phyloP scores from a whole-genome alignment of 805 yeast species.

The Naumovozyma baii region DNA sequence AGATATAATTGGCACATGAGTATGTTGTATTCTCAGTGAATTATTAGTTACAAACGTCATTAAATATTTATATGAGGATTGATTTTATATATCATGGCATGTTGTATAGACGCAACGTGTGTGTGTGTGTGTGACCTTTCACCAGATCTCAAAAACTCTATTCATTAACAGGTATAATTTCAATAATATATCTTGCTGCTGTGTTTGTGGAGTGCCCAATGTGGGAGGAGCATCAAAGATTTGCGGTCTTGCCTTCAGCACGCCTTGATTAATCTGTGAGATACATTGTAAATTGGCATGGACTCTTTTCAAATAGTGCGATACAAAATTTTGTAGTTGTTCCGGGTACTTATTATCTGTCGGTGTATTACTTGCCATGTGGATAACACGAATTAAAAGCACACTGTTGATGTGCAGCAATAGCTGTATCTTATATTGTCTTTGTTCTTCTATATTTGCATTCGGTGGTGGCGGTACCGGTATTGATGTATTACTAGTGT shows the following conservation, averaged over 20 bases:
- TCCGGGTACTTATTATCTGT: conserved; percentile 15
- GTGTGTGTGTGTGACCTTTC: no score
- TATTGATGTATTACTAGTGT: not conserved
- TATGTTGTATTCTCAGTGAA: no score
- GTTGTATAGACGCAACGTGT: no score
- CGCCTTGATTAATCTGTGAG: conserved; percentile 29
- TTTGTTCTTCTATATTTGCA: conserved; percentile 17
- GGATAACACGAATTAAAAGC: conserved; percentile 20
- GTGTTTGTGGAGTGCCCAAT: conserved; percentile 12
- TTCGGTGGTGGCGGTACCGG: not conserved
- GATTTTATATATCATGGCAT: no score
- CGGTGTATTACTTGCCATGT: conserved; percentile 17
- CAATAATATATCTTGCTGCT: conserved; percentile 24
- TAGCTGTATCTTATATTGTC: conserved; percentile 28
- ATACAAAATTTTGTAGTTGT: conserved; percentile 18
- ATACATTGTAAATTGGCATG: conserved; percentile 31
- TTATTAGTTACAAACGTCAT: no score
- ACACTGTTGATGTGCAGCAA: conserved; percentile 29
- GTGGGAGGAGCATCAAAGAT: conserved; percentile 22
- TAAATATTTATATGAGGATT: no score
- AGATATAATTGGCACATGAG: no score
- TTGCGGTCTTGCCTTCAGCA: conserved; percentile 18
- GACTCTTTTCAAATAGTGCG: conserved; percentile 27
- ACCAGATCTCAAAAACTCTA: conserved; percentile 30
- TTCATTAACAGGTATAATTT: conserved; percentile 26